Base-by-base conservation (phyloP, 495 filamentous ascomycete genomes). In the Trichoderma virens region DNA sequence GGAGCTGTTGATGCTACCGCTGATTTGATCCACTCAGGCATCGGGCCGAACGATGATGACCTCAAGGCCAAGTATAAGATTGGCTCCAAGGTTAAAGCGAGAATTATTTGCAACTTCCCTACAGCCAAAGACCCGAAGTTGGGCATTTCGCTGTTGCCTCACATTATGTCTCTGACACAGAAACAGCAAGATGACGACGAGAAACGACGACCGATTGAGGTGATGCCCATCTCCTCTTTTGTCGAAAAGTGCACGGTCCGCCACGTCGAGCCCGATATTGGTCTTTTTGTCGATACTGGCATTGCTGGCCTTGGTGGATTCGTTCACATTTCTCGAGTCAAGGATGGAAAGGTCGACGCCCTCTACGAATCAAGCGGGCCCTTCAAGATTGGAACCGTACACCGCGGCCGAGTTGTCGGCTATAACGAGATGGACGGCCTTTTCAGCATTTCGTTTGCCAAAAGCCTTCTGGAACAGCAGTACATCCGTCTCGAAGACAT, bases 401-500 rank as follows among this genome's bases (percentile, higher is more conserved):
- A 98, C 70, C 83, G 86, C 27, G 92, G 89, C 43, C 86, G 94
- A 66, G 75, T 98, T 23, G 81, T 96, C 61, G 90, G 92, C 0
- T 97, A 92, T 74, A 97, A 91, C 74, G 73, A 84, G 27, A 78
- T 97, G 61, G 94, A 98, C 70, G 90, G 92, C 65, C 76, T 95
- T 39, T 97, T 86, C 73, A 77, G 93, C n/a, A 68, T 96, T 11
- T 94, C 93, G 34, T 83, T 95, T 60, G 89, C 97, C 75, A 81
- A 88, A 65, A 86, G 79, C 39, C 76, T 96, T 27, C 83, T 98
- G 35, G 88, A 93, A 32, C 92, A 98, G 69, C 87, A 91, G 0
- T 98, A 91, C 76, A 80, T 98, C 30, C 83, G 91, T 3, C 78
- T 98, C 63, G 90, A 98, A 73, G 95, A 98, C 76, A 82, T 98